Base-by-base conservation (phyloP, 805 yeast species). In the Saccharomycopsis vini region DNA sequence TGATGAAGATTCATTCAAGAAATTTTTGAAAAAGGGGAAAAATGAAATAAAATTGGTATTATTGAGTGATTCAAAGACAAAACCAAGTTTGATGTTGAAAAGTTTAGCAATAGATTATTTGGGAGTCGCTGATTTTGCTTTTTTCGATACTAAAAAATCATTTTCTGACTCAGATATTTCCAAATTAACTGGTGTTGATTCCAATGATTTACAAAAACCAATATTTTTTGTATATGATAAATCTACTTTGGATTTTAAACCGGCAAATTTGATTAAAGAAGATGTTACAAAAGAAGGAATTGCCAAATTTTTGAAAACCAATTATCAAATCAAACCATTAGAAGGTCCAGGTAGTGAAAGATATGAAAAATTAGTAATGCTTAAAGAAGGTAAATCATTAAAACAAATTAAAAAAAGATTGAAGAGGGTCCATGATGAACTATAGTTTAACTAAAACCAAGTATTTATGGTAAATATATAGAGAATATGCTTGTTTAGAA, bases 21-120 rank as follows among this genome's bases (percentile, higher is more conserved):
- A 43, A 31, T 29, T 61, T 39, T 28, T 47, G 2, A 48, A 54
- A 3, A 16, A 35, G 1, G 38, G 43, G 5, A 42, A 45, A 3
- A 40, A 47, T 13, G 51, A 51, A 23, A 59, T 62, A 19, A 68
- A 73, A 52, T 66, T 74, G 3, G 58, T 83, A 5, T 62, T 81
- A n/a, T 50, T 83, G 21, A 39, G 42, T 19, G 49, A 45, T 30
- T 68, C 86, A 1, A 70, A 71, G 40, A 65, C 62, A 18, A 62
- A 60, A 34, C 59, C 77, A 3, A 67, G 81, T 7, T 73, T 87
- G 1, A 57, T 78, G 45, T 70, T 69, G 54, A 83, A 80, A 54
- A 62, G 82, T 1, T 62, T 86, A 48, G 87, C 90, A 2, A 67
- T 84, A 43, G 95, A 85, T 56, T 79, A 76, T 59, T 57, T 80